Evolutionary conservation across 768 basidiomycete genomes (phyloP), one percentile per base, ranked within the genome.

Genomic region (Calvatia gigantea): DNA sequence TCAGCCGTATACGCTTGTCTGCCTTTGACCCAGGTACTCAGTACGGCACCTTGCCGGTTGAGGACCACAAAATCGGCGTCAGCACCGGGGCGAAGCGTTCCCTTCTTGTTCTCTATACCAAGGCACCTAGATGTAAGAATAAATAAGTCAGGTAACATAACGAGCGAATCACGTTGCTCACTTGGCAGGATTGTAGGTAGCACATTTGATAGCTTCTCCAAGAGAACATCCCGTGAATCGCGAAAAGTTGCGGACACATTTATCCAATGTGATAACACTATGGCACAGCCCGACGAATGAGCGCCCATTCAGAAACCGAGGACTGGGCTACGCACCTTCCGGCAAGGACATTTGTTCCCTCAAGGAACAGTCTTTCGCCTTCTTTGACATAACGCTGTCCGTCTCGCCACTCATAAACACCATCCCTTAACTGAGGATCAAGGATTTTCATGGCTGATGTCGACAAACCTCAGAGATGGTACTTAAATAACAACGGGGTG

Each of bases 371-470:
- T 65, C 79, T 85, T 59, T 86, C 80, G 7, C 92, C 93, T 57
- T 88, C 82, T 68, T 94, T 94, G 55, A 89, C 78, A 64, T 94
- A 84, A 4, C 81, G 80, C 61, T 85, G 82, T 6, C 88, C 89
- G 59, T 91, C 89, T 14, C 94, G 85, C 91, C 94, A 96, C 62
- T 88, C 84, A 65, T 96, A 88, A 12, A 88, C 72, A 6, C 94
- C 94, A 63, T 96, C 92, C 42, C 80, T 76, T 17, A 94, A 79
- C 62, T 87, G 77, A 7, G 92, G 94, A 69, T 96, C 93, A 35
- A 96, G 75, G 54, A 92, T 85, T 63, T 86, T 87, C 84, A 91
- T 87, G 7, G 91, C 91, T 92, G 67, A 8, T 29, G 44, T 17
- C 27, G 32, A 39, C 17, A 44, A 41, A 11, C 17, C 14, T n/a